Percentiles rank a stretch among this genome's conserved stretches.
These are phyloP conservation scores for Pythium pyrilobum DNA, from an alignment of 352 stramenopile species.

Conservation along the genomic window DNA sequence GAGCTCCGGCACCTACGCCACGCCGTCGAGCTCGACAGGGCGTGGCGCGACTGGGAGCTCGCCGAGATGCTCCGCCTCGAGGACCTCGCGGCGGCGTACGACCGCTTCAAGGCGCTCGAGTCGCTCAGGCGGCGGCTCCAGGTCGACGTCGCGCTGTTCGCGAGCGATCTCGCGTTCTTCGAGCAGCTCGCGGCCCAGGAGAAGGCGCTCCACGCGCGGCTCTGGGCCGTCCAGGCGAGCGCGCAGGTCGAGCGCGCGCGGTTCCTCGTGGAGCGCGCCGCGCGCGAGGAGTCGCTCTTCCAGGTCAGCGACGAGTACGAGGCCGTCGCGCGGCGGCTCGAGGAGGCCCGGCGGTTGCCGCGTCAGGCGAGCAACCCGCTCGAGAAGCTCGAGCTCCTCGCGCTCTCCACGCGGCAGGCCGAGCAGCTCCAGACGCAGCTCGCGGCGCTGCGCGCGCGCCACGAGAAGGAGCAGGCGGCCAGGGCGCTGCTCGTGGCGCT, in stretches of 20 bases:
- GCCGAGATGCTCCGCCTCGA: conserved; percentile 32
- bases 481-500: conserved; percentile 39
- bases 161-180: conserved; percentile 47
- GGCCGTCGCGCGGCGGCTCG: conserved; percentile 33
- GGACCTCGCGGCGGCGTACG: conserved; percentile 27
- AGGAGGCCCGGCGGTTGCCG: conserved; percentile 39
- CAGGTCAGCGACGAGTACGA: conserved; percentile 42
- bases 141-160: conserved; percentile 41
- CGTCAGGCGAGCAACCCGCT: conserved; percentile 49
- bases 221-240: conserved; percentile 54
- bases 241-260: conserved; percentile 46
- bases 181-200: conserved; percentile 34
- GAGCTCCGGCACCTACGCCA: conserved; percentile 42
- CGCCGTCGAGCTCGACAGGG: conserved; percentile 34
- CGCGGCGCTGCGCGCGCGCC: conserved; percentile 15
- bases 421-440: conserved; percentile 25
- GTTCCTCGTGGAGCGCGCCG: conserved; percentile 59
- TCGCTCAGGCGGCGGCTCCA: conserved; percentile 27
- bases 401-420: conserved; percentile 18
- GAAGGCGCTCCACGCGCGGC: conserved; percentile 33
- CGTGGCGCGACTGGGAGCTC: conserved; percentile 46
- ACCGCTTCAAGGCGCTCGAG: conserved; percentile 21
- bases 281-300: conserved; percentile 50
- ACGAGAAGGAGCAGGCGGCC: conserved; percentile 31
- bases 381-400: conserved; percentile 35